These are phyloP conservation scores for Geoglossum glabrum DNA, from an alignment of 495 filamentous ascomycete genomes.

Conservation along the genomic window DNA sequence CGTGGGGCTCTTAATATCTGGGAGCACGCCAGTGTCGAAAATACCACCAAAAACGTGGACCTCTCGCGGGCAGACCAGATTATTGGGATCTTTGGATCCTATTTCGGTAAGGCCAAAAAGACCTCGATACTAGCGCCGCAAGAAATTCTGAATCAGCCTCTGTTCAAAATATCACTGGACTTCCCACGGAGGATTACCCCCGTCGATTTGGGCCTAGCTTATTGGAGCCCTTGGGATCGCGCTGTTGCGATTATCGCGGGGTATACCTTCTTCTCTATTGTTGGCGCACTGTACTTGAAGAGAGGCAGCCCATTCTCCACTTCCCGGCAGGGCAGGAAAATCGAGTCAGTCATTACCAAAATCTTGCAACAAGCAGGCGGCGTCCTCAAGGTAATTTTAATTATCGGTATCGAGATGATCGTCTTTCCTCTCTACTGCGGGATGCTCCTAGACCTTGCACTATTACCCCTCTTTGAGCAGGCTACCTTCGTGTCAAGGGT, in stretches of 20 bases:
- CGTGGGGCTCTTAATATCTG: neutral
- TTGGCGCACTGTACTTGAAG: constrained; percentile 60
- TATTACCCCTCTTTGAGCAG: constrained; percentile 71
- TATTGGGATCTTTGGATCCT: neutral
- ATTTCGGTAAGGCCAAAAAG: neutral
- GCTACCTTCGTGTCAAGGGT: constrained; percentile 57
- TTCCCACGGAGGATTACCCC: constrained; percentile 17
- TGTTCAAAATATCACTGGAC: constrained; percentile 13
- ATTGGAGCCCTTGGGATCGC: constrained; percentile 61
- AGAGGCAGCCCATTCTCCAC: constrained; percentile 44
- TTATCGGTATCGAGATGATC: constrained; percentile 98
- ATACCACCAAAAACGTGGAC: neutral
- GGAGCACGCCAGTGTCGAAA: neutral
- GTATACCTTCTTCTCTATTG: constrained; percentile 50
- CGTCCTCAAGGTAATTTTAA: constrained; percentile 93
- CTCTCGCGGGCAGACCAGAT: neutral
- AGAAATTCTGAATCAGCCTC: neutral
- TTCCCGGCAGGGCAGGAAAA: constrained; percentile 41
- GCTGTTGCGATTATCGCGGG: constrained; percentile 63
- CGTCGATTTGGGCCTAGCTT: constrained; percentile 39
- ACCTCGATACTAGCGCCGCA: neutral
- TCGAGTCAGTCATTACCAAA: constrained; percentile 65
- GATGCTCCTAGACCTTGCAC: constrained; percentile 66
- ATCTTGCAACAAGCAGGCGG: constrained; percentile 79
- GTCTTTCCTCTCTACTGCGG: constrained; percentile 93